Conservation (phyloP, 495 filamentous ascomycete species). For the Aspergillus taichungensis region DNA sequence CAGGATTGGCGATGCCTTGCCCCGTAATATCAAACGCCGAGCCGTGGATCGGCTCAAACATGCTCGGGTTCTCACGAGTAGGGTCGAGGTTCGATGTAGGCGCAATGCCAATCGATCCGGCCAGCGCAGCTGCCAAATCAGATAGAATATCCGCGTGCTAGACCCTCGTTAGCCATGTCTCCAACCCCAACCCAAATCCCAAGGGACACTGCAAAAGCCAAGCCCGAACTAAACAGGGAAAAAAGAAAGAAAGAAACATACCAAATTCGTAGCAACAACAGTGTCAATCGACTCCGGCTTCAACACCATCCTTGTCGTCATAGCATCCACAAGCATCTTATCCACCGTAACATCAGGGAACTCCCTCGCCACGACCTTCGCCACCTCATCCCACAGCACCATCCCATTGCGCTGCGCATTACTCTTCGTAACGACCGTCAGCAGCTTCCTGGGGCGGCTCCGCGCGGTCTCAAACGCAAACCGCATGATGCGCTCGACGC, state of each 20-base stretch:
- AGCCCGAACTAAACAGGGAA: neutral
- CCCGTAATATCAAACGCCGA: conserved; percentile 66
- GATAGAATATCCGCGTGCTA: conserved; percentile 50
- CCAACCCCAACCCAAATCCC: neutral
- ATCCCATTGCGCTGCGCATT: conserved; percentile 51
- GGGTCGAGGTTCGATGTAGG: conserved; percentile 59
- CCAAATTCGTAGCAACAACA: conserved; percentile 48
- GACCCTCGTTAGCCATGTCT: neutral
- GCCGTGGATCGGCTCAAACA: conserved; percentile 64
- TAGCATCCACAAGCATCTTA: conserved; percentile 54
- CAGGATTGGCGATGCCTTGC: conserved; percentile 62
- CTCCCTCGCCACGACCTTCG: conserved; percentile 33
- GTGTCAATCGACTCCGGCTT: conserved; percentile 47
- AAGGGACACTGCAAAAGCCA: neutral
- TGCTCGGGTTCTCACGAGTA: conserved; percentile 48
- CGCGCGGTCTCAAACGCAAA: conserved; percentile 47
- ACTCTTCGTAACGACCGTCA: conserved; percentile 52
- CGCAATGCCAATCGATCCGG: conserved; percentile 49
- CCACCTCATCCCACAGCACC: conserved; percentile 51
- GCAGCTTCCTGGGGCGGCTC: conserved; percentile 35
- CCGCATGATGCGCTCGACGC: conserved; percentile 46
- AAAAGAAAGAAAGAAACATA: conserved; percentile 10
- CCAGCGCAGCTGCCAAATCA: conserved; percentile 48
- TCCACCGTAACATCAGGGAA: conserved; percentile 46
- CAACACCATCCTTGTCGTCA: conserved; percentile 49